These are phyloP conservation scores for Phialophora tarda DNA, from an alignment of 2,329 filamentous ascomycete genomes.

Conservation along the genomic window DNA sequence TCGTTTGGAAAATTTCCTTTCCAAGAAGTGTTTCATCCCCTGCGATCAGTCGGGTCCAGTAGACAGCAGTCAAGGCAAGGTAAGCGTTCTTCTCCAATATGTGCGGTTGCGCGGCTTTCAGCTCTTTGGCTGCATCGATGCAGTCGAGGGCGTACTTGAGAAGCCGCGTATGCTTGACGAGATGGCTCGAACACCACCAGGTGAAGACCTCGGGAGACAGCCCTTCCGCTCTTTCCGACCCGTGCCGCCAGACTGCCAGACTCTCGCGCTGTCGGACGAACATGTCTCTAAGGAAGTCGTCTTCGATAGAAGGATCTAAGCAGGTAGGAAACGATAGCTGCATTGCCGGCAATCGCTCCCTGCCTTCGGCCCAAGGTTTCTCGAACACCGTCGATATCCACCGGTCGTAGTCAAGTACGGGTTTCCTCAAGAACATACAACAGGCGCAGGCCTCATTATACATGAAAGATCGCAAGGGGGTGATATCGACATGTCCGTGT, in stretches of 20 bases:
- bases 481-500: constrained; percentile 15
- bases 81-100: constrained; percentile 17
- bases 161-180: constrained; percentile 16
- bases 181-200: constrained; percentile 19
- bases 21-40: constrained; percentile 18
- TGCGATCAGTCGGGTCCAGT: constrained; percentile 15
- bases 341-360: constrained; percentile 4
- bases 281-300: constrained; percentile 7
- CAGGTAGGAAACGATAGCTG: constrained; percentile 6
- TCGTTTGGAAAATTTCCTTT: constrained; percentile 14
- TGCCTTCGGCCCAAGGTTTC: constrained; percentile 6
- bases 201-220: constrained; percentile 14
- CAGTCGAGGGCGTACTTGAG: constrained; percentile 12
- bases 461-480: constrained; percentile 17
- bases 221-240: constrained; percentile 11
- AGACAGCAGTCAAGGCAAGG: constrained; percentile 17
- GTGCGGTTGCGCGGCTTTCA: neutral
- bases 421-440: constrained; percentile 14
- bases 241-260: constrained; percentile 15
- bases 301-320: constrained; percentile 11
- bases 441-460: constrained; percentile 22
- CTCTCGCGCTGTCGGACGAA: constrained; percentile 15
- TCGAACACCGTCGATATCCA: constrained; percentile 13
- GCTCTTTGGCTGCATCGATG: constrained; percentile 6
- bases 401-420: constrained; percentile 13